Conservation (phyloP, 2,329 filamentous ascomycete genomes). For the Triangularia verruculosa region DNA sequence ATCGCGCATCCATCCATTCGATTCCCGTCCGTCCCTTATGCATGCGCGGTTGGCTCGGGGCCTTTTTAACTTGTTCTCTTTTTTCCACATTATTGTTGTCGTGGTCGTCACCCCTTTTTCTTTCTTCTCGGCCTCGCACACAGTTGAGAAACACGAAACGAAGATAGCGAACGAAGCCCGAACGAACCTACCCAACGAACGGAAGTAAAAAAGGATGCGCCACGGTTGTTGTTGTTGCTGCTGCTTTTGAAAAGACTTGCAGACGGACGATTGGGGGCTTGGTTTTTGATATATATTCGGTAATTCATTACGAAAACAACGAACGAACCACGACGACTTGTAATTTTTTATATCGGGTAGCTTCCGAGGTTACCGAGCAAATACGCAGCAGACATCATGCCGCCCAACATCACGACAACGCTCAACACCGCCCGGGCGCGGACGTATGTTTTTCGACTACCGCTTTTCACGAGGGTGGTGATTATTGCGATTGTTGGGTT, state of each 20-base stretch:
- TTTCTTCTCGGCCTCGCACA: not conserved
- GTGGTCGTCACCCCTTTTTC: not conserved
- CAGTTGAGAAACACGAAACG: not conserved
- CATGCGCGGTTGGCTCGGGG: not conserved
- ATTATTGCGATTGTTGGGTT: conserved; percentile 63
- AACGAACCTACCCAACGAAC: not conserved
- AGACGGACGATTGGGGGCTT: no score
- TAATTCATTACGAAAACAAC: no score
- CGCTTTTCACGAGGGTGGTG: conserved; percentile 76
- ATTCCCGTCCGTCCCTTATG: not conserved
- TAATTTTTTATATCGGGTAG: not conserved
- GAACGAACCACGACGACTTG: no score
- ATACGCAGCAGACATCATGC: conserved; percentile 23
- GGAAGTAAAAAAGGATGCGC: not conserved
- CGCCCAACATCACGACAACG: conserved; percentile 41
- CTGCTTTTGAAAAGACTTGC: no score
- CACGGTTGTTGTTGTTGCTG: no score
- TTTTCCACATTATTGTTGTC: not conserved
- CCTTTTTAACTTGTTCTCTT: not conserved
- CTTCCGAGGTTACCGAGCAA: not conserved
- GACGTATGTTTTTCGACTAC: conserved; percentile 80
- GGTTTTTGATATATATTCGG: no score
- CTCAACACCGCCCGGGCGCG: conserved; percentile 73
- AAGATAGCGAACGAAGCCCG: not conserved
- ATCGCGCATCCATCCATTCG: not conserved